phyloP scores from a whole-genome alignment of 73 alveolate genomes.

The Stentor roeselii region DNA sequence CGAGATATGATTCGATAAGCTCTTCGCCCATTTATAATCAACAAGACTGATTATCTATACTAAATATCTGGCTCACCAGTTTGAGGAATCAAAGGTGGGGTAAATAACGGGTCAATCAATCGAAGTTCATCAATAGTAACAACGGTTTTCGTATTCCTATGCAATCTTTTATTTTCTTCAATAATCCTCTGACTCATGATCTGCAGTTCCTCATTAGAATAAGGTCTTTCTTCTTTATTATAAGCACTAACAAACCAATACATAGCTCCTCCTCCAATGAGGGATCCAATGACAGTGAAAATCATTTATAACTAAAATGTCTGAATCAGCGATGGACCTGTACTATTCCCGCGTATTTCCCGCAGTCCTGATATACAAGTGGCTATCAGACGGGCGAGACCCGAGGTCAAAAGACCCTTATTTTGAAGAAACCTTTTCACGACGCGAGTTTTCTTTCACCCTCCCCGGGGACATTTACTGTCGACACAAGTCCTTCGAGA shows the following conservation, averaged over 20 bases:
- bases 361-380: not conserved
- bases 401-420: slow-evolving; percentile 10
- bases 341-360: not conserved
- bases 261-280: slow-evolving; percentile 13
- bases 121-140: slow-evolving; percentile 5
- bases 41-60: too few relatives aligned
- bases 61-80: slow-evolving; percentile 27
- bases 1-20: too few relatives aligned
- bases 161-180: not conserved
- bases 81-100: slow-evolving; percentile 1
- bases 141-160: not conserved
- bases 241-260: not conserved
- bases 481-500: slow-evolving; percentile 74
- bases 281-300: slow-evolving; percentile 4
- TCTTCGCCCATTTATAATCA: too few relatives aligned
- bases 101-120: slow-evolving; percentile 4
- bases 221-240: slow-evolving; percentile 15
- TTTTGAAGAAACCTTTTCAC: slow-evolving; percentile 58
- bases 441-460: slow-evolving; percentile 76
- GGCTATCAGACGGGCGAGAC: slow-evolving; percentile 8
- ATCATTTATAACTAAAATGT: not conserved
- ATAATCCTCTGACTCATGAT: not conserved
- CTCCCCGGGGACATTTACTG: slow-evolving; percentile 79
- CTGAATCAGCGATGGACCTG: too few relatives aligned
- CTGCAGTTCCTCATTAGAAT: slow-evolving; percentile 10